Evolutionary conservation across 169 alveolate species (phyloP), one percentile per base, ranked within the genome.

Genomic region (Eimeria sp.): DNA sequence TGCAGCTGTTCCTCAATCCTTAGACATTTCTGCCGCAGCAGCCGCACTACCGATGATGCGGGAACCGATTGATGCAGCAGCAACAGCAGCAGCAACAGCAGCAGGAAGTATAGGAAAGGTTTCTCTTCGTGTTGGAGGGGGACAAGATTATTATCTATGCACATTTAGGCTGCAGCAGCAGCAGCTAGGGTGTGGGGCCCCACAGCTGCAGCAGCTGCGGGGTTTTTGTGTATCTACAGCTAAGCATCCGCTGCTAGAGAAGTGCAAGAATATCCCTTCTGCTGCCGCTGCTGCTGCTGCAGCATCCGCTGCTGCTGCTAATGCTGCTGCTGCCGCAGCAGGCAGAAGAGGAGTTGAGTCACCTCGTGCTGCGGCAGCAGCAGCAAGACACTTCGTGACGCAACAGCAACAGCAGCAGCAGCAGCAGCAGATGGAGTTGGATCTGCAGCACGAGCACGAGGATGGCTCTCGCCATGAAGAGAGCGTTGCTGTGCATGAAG

Each of bases 61-160:
- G 87, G 87, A 27, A 27, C 30, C 63, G 18, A 18, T 61, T 3
- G 27, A 30, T 0, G 22, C 87, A 10, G 22, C 87, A 34, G 58
- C 61, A 76, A 61, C 61, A n/a, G 87, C 87, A 40, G 87, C 87
- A 76, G 87, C 54, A 76, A 5, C 87, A 76, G 87, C 87, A 76
- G 87, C 87, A 76, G 57, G 63, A 10, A 22, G 30, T 47, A 20
- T 11, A 40, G 30, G 40, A 0, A 1, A 14, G 34, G 5, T 13
- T 0, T 76, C n/a, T 27, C 54, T 76, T 27, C 87, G 87, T 25
- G n/a, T 76, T 4, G 87, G 58, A 45, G 61, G 14, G 11, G 61
- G 63, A 76, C 54, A 76, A 9, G 87, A 76, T 40, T 76, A 76
- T 43, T 45, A 76, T 76, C 49, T 76, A 10, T 76, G 87, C 87